phyloP scores from a whole-genome alignment of 2,329 filamentous ascomycete genomes.

The Cladosporium velox region DNA sequence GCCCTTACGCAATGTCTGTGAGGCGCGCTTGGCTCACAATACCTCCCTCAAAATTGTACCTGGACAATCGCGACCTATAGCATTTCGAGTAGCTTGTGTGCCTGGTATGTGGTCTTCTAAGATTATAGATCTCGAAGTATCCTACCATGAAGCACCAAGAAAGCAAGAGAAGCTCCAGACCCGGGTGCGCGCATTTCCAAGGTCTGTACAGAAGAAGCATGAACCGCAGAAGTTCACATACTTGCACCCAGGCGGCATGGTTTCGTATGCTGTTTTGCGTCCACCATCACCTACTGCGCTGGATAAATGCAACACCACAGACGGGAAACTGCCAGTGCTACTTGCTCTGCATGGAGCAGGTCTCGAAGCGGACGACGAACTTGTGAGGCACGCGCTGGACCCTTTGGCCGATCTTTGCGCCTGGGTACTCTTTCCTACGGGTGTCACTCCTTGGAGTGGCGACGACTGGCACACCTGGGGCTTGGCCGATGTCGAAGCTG shows the following conservation, averaged over 20 bases:
- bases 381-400: slow-evolving; percentile 52
- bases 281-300: slow-evolving; percentile 50
- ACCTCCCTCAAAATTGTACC: slow-evolving; percentile 31
- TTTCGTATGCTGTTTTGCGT: slow-evolving; percentile 60
- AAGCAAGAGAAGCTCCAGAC: neutral
- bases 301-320: slow-evolving; percentile 27
- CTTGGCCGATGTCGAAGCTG: slow-evolving; percentile 57
- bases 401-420: slow-evolving; percentile 54
- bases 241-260: slow-evolving; percentile 54
- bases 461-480: slow-evolving; percentile 66
- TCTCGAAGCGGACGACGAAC: slow-evolving; percentile 53
- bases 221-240: slow-evolving; percentile 58
- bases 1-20: slow-evolving; percentile 23
- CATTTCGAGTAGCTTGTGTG: slow-evolving; percentile 40
- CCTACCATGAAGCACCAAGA: slow-evolving; percentile 22
- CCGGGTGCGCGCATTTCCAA: neutral
- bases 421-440: slow-evolving; percentile 59
- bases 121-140: slow-evolving; percentile 23
- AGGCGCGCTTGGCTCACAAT: slow-evolving; percentile 22
- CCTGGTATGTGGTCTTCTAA: neutral
- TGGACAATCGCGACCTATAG: slow-evolving; percentile 40
- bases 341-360: slow-evolving; percentile 59
- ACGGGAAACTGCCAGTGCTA: slow-evolving; percentile 48
- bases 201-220: slow-evolving; percentile 29
- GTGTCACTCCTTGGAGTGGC: slow-evolving; percentile 60